Evolutionary conservation across 2,329 filamentous ascomycete genomes (phyloP).

Genomic region (Rugonectria rugulosa): DNA sequence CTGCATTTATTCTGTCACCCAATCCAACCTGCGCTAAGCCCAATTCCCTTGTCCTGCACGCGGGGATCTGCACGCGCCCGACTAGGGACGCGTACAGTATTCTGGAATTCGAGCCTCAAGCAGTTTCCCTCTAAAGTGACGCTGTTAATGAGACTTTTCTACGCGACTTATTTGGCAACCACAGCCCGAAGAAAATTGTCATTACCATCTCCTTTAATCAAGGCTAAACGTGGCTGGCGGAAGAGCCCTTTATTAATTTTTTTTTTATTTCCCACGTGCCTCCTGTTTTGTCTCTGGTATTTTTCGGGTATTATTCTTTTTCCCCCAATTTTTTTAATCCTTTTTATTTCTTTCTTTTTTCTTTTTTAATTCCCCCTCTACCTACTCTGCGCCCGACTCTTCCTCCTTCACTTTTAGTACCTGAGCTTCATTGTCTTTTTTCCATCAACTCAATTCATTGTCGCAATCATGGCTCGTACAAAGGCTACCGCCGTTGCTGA

Average conservation of each 20-base stretch:
- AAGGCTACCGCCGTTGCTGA: slow-evolving; percentile 39
- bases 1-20: slow-evolving; percentile 20
- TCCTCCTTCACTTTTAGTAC: background rate
- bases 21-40: background rate
- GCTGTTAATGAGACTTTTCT: background rate
- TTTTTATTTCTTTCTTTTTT: slow-evolving; percentile 6
- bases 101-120: background rate
- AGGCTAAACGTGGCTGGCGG: background rate
- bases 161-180: slow-evolving; percentile 5
- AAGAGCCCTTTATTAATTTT: slow-evolving; percentile 1
- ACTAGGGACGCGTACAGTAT: slow-evolving; percentile 7
- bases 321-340: slow-evolving; percentile 12
- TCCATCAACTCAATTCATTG: background rate
- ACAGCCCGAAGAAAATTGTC: background rate
- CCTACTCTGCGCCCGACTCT: too few species aligned
- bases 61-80: slow-evolving; percentile 11
- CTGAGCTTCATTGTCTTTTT: slow-evolving; percentile 9
- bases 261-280: slow-evolving; percentile 9
- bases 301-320: slow-evolving; percentile 11
- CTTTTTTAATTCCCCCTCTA: slow-evolving; percentile 10
- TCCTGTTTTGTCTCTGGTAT: slow-evolving; percentile 4
- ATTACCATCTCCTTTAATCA: background rate
- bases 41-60: background rate
- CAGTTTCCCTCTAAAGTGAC: background rate
- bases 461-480: slow-evolving; percentile 43